Base-by-base conservation (phyloP, 208 protist genomes). In the Leishmania aethiopica region DNA sequence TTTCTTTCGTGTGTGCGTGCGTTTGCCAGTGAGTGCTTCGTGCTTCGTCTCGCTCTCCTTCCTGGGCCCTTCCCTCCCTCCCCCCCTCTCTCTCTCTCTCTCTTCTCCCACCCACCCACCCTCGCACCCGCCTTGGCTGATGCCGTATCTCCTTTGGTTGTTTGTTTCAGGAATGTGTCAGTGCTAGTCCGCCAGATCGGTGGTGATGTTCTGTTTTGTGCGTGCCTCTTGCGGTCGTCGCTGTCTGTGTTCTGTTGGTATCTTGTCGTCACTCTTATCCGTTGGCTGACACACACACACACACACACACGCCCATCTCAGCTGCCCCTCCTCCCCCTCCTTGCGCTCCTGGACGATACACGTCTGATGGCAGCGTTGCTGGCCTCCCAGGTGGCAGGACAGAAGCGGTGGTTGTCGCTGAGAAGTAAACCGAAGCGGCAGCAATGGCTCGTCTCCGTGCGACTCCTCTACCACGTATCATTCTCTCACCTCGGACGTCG, bases 21-120 rank as follows among this genome's bases (percentile, higher is more conserved):
- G 66, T 45, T 28, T 71, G 0, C 66, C 35, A 32, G 22, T 45
- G 10, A 73, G 35, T n/a, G 64, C 17, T 45, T 70, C 1, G 10
- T 57, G 71, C 11, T n/a, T 69, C 3, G 4, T 7, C 13, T 25
- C 15, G 32, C 57, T 28, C 32, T 49, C 75, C 79, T 22, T 45
- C 45, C 25, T 15, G n/a, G 35, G 37, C 73, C 53, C 77, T 76
- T 76, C 69, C 53, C 40, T 40, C 17, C 57, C 53, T n/a, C 78
- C 57, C 17, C 2, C 60, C 66, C 40, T 42, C 53, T 40, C 35
- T 45, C 42, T 45, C 60, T 62, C 40, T 42, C 53, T 45, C 35
- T 49, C 45, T 49, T 49, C 45, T 49, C 45, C 45, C 45, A 49
- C 40, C n/a, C 42, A 42, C 40, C 15, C 10, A 55, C 51, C 42